A percentile compares a stretch with the other conserved stretches of the same genome.
These are phyloP conservation scores for Tricholoma terreum DNA, from an alignment of 768 basidiomycete genomes.

Conservation along the genomic window DNA sequence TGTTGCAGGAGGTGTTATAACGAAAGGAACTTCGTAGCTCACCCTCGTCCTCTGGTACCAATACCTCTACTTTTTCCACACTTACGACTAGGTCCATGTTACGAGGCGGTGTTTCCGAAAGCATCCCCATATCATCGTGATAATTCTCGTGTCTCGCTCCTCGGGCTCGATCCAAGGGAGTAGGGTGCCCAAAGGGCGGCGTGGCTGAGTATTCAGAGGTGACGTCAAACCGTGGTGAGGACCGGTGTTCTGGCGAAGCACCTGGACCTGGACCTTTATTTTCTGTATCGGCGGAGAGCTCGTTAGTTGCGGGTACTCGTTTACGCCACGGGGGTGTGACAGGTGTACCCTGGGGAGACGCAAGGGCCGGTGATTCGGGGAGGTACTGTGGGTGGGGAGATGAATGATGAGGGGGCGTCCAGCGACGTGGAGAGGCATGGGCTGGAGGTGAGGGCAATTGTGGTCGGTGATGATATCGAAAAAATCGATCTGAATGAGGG, in stretches of 20 bases:
- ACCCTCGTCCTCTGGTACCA: slow-evolving; percentile 29
- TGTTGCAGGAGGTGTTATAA: neutral
- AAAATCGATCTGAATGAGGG: slow-evolving; percentile 56
- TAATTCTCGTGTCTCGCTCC: slow-evolving; percentile 28
- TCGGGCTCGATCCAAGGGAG: slow-evolving; percentile 29
- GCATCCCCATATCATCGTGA: slow-evolving; percentile 25
- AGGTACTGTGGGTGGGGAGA: slow-evolving; percentile 16
- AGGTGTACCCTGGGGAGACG: slow-evolving; percentile 32
- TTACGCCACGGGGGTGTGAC: slow-evolving; percentile 35
- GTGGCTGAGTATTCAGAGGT: slow-evolving; percentile 18
- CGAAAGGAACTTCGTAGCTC: slow-evolving; percentile 14
- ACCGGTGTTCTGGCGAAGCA: neutral
- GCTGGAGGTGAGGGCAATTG: slow-evolving; percentile 25
- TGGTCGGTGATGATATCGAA: slow-evolving; percentile 39
- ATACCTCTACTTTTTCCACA: slow-evolving; percentile 19
- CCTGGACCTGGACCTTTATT: neutral
- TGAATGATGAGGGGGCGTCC: slow-evolving; percentile 1
- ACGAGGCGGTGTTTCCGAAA: slow-evolving; percentile 36
- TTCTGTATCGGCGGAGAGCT: neutral
- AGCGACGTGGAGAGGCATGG: slow-evolving; percentile 10
- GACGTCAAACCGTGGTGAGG: neutral
- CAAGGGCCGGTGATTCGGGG: slow-evolving; percentile 26
- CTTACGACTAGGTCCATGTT: slow-evolving; percentile 19
- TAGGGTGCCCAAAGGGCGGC: slow-evolving; percentile 37
- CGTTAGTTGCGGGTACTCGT: slow-evolving; percentile 24